phyloP scores from a whole-genome alignment of 2,329 filamentous ascomycete species.

The Pseudodiploospora longispora region DNA sequence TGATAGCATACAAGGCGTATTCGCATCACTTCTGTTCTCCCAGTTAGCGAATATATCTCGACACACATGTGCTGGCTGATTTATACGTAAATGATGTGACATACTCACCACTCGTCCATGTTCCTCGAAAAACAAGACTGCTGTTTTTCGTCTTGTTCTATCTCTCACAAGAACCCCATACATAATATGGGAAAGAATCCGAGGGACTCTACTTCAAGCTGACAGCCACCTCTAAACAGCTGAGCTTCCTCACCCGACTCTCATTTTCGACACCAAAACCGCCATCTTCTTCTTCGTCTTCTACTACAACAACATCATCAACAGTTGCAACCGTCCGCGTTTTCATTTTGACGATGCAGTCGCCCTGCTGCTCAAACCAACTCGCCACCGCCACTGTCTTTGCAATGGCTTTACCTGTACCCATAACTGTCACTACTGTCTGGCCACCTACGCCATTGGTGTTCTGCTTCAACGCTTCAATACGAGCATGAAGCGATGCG shows the following conservation, averaged over 20 bases:
- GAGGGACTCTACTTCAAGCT: slow-evolving; percentile 31
- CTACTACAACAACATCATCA: slow-evolving; percentile 52
- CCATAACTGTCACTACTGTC: slow-evolving; percentile 48
- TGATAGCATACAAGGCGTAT: too few relatives aligned
- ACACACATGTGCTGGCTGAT: too few relatives aligned
- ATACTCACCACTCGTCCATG: too few relatives aligned
- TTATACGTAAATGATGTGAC: too few relatives aligned
- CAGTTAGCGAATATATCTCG: too few relatives aligned
- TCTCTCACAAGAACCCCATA: too few relatives aligned
- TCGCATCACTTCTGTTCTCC: too few relatives aligned
- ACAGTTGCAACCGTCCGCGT: slow-evolving; percentile 58
- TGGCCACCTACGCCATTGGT: slow-evolving; percentile 19
- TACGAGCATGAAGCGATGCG: slow-evolving; percentile 36
- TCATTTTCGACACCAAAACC: slow-evolving; percentile 21
- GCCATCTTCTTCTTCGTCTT: slow-evolving; percentile 28
- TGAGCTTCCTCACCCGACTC: slow-evolving; percentile 40
- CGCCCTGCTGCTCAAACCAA: slow-evolving; percentile 55
- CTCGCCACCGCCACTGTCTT: slow-evolving; percentile 54
- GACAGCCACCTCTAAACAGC: slow-evolving; percentile 42
- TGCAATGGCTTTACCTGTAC: slow-evolving; percentile 58
- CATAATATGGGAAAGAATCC: too few relatives aligned
- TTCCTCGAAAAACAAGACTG: too few relatives aligned
- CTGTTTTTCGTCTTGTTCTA: too few relatives aligned
- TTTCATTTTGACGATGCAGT: slow-evolving; percentile 49
- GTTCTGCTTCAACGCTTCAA: slow-evolving; percentile 33